Evolutionary conservation across 225 moss, liverwort and hornwort species (phyloP), one percentile per base, ranked within the genome.

Genomic region (Pseudoscleropodium purum): DNA sequence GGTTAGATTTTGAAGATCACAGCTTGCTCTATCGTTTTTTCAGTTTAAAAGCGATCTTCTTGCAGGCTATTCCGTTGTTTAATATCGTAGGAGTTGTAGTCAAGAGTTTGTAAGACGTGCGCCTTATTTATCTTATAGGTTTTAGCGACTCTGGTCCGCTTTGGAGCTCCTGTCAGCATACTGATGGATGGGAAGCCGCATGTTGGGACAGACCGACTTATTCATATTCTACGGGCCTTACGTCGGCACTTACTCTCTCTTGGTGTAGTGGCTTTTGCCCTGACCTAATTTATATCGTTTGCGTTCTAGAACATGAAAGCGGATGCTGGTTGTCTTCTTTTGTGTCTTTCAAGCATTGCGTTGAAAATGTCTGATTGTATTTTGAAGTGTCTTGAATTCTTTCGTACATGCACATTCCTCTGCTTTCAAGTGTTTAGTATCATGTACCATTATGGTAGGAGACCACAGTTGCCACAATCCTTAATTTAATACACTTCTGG

Each of bases 131-230:
- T 76, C 73, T 60, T 92, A 72, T 93, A 99, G 98, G 96, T 99
- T 45, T 90, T 99, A 85, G 97, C 97, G 83, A 99, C 99, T 56
- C 89, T 97, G 87, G 97, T 99, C 59, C 95, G 97, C 62, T 99
- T 99, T 82, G 99, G 99, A 86, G 99, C 97, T 86, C 96, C 99
- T 88, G 88, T 88, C 27, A 92, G 95, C 66, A 97, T 99, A 80
- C 41, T 99, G 83, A 92, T 99, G 86, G 95, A 99, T 94, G 97
- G 99, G 81, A 99, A 99, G 91, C 99, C 99, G 24, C 99, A 97
- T 89, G 93, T 99, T 87, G 99, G 99, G 73, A 99, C 97, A 72
- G 97, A 99, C 84, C 94, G 93, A 90, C 99, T 99, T 75, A 90
- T 99, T 91, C 95, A 90, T 79, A 96, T 97, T 76, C 91, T 99